Percentiles rank a stretch among this genome's conserved stretches.
These are phyloP conservation scores for Fraxinus ornus DNA, from an alignment of 305 asterid genomes.

Conservation along the genomic window DNA sequence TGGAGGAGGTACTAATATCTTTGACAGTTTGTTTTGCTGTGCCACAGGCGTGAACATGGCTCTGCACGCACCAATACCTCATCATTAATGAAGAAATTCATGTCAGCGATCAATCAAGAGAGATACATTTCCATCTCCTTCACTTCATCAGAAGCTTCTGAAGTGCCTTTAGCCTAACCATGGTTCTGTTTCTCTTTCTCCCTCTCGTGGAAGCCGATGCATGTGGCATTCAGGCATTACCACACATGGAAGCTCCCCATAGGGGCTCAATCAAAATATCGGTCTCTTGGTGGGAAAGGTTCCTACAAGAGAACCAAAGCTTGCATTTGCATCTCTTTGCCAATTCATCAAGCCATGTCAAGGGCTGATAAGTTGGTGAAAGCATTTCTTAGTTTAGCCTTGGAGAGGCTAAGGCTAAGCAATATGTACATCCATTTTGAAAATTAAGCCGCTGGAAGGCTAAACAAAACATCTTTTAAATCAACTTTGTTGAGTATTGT, in stretches of 20 bases:
- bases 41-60: constrained; percentile 90
- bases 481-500: constrained; percentile 34
- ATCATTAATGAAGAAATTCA: constrained; percentile 51
- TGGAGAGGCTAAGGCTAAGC: constrained; percentile 54
- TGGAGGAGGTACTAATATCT: constrained; percentile 56
- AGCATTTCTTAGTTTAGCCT: constrained; percentile 38
- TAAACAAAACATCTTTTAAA: constrained; percentile 29
- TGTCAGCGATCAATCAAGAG: constrained; percentile 26
- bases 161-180: constrained; percentile 88
- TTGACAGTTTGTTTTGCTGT: constrained; percentile 97
- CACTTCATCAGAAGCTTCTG: constrained; percentile 28
- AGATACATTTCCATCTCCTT: constrained; percentile 36
- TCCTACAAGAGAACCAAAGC: constrained; percentile 56
- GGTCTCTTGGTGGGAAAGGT: constrained; percentile 79
- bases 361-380: constrained; percentile 33
- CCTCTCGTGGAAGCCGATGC: constrained; percentile 29
- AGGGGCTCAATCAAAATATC: constrained; percentile 50
- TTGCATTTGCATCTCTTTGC: constrained; percentile 60
- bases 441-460: constrained; percentile 41
- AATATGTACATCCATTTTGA: constrained; percentile 28
- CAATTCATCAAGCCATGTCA: constrained; percentile 29
- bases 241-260: constrained; percentile 56
- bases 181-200: constrained; percentile 51
- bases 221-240: constrained; percentile 32
- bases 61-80: constrained; percentile 63